Conservation (phyloP, 2,329 filamentous ascomycete species). For the Saccharata proteae region DNA sequence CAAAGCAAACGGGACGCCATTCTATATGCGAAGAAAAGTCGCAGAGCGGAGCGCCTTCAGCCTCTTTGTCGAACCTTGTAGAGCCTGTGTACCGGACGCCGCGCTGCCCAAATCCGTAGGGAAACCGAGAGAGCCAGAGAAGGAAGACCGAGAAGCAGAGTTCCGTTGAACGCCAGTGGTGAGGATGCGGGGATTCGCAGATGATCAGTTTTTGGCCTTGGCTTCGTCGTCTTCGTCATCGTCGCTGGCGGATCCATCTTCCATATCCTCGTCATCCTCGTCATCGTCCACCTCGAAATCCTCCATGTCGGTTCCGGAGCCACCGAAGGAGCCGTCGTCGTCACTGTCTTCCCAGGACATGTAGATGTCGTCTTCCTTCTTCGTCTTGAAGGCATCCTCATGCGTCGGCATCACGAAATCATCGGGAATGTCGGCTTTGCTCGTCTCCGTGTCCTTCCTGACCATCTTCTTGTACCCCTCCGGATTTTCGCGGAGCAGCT, state of each 20-base stretch:
- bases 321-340: slow-evolving; percentile 57
- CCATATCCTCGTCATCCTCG: slow-evolving; percentile 49
- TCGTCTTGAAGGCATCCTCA: slow-evolving; percentile 48
- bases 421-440: slow-evolving; percentile 66
- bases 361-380: slow-evolving; percentile 53
- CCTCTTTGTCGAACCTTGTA: too few relatives aligned
- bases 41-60: too few relatives aligned
- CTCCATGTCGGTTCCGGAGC: slow-evolving; percentile 40
- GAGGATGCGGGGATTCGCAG: too few relatives aligned
- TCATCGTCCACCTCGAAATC: slow-evolving; percentile 36
- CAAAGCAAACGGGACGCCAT: too few relatives aligned
- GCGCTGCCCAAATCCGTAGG: too few relatives aligned
- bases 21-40: too few relatives aligned
- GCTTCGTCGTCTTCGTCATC: slow-evolving; percentile 43
- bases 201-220: neutral
- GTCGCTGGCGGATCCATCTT: slow-evolving; percentile 33
- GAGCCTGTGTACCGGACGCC: too few relatives aligned
- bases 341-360: slow-evolving; percentile 35
- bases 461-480: slow-evolving; percentile 59
- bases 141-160: too few relatives aligned
- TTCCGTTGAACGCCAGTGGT: slow-evolving; percentile 8
- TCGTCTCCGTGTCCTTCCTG: slow-evolving; percentile 55
- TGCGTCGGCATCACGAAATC: slow-evolving; percentile 74
- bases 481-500: slow-evolving; percentile 67
- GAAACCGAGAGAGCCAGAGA: too few relatives aligned